Evolutionary conservation across 805 yeast genomes (phyloP).

Genomic region (Ogataea methylovora): DNA sequence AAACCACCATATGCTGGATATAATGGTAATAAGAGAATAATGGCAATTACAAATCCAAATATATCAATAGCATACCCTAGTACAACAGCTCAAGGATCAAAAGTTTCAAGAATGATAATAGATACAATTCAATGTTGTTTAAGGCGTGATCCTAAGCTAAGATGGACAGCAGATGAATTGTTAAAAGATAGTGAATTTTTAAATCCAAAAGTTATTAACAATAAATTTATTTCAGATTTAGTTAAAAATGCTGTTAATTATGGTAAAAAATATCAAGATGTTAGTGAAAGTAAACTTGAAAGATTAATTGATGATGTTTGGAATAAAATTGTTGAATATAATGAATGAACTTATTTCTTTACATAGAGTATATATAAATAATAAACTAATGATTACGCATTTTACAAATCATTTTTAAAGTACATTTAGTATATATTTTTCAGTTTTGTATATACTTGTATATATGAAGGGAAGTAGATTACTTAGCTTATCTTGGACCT

Average conservation of each 20-base stretch:
- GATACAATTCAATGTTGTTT: constrained; percentile 70
- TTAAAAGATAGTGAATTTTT: constrained; percentile 53
- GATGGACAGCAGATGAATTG: constrained; percentile 60
- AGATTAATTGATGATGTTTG: constrained; percentile 51
- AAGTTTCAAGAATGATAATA: constrained; percentile 34
- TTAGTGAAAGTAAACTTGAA: constrained; percentile 30
- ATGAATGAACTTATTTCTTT: too few relatives aligned
- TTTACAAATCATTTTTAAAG: too few relatives aligned
- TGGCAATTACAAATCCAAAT: constrained; percentile 83
- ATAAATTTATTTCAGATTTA: constrained; percentile 57
- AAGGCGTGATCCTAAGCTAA: constrained; percentile 55
- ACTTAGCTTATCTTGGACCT: constrained; percentile 67
- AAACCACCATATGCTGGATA: constrained; percentile 81
- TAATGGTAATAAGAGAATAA: constrained; percentile 66
- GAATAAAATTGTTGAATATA: constrained; percentile 37
- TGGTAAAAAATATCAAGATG: constrained; percentile 41
- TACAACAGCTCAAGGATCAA: constrained; percentile 13
- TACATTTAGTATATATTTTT: not conserved
- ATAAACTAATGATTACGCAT: too few relatives aligned
- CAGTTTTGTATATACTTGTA: not conserved
- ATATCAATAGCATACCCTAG: constrained; percentile 62
- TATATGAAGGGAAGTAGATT: too few relatives aligned
- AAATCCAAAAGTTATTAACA: constrained; percentile 66
- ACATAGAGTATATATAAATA: too few relatives aligned
- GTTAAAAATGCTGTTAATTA: constrained; percentile 71